Evolutionary conservation across 108 stramenopile species (phyloP).

Genomic region (Skeletonema potamos): DNA sequence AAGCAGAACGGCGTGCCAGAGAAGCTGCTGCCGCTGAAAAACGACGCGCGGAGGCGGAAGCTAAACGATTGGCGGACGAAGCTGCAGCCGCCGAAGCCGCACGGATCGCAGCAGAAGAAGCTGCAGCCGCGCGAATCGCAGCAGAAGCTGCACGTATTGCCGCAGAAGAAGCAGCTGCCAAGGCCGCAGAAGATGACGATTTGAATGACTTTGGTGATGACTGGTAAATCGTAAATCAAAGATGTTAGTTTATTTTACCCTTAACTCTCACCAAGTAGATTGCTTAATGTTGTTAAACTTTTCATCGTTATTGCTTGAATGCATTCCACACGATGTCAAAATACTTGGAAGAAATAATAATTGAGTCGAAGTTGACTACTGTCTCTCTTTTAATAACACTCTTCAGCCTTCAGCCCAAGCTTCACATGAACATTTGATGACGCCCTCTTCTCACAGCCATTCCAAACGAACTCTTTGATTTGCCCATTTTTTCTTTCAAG

Average conservation of each 20-base stretch:
- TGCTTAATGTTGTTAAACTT: background rate
- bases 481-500: conserved; percentile 20
- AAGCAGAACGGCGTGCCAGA: conserved; percentile 37
- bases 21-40: conserved; percentile 9
- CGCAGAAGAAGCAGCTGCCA: conserved; percentile 7
- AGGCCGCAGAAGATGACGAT: conserved; percentile 16
- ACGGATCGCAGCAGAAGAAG: conserved; percentile 49
- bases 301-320: background rate
- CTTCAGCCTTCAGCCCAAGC: background rate
- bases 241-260: background rate
- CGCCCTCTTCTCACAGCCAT: background rate
- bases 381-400: background rate
- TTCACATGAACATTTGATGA: background rate
- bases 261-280: background rate
- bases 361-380: background rate
- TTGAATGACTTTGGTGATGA: conserved; percentile 81
- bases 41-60: conserved; percentile 22
- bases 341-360: background rate
- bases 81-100: conserved; percentile 38
- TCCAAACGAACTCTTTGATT: background rate
- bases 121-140: too few species aligned
- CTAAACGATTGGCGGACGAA: conserved; percentile 10
- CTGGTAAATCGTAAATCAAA: conserved; percentile 47
- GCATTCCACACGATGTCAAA: background rate
- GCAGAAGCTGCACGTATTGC: conserved; percentile 14